A percentile compares a stretch with the other conserved stretches of the same genome.
phyloP scores from a whole-genome alignment of 768 basidiomycete species.

The Lactarius sanguifluus region DNA sequence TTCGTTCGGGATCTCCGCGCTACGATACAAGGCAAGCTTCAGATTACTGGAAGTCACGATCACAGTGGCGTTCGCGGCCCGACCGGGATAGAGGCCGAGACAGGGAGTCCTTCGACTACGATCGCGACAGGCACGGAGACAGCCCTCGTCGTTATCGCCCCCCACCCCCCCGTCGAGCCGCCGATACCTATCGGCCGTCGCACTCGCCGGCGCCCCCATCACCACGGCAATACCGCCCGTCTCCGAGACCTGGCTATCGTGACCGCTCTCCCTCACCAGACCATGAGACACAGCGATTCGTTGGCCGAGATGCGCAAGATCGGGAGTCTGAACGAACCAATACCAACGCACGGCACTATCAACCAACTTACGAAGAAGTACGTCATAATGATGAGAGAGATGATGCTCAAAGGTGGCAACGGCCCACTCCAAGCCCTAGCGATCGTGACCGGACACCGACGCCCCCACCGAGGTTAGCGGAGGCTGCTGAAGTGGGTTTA shows the following conservation, averaged over 20 bases:
- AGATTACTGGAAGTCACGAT: conserved; percentile 1
- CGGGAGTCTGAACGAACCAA: neutral
- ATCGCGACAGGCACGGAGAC: conserved; percentile 5
- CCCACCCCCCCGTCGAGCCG: neutral
- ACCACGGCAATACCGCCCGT: conserved; percentile 6
- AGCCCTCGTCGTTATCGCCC: conserved; percentile 1
- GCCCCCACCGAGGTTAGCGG: conserved; percentile 5
- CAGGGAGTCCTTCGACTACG: neutral
- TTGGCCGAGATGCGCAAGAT: neutral
- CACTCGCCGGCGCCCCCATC: conserved; percentile 9
- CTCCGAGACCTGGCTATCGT: conserved; percentile 5
- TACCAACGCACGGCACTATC: neutral
- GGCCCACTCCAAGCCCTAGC: neutral
- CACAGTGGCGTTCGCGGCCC: neutral
- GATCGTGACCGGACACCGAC: conserved; percentile 6
- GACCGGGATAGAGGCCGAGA: conserved; percentile 5
- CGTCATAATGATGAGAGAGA: neutral
- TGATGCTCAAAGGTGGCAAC: conserved; percentile 1
- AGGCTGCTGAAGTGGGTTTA: conserved; percentile 12
- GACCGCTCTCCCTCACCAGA: neutral
- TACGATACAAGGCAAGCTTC: conserved; percentile 4
- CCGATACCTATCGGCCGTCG: neutral
- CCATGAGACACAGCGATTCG: neutral
- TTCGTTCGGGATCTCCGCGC: conserved; percentile 14
- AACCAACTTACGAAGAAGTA: neutral